These are phyloP conservation scores for Yarrowia yakushimensis DNA, from an alignment of 805 yeast genomes.

Conservation along the genomic window DNA sequence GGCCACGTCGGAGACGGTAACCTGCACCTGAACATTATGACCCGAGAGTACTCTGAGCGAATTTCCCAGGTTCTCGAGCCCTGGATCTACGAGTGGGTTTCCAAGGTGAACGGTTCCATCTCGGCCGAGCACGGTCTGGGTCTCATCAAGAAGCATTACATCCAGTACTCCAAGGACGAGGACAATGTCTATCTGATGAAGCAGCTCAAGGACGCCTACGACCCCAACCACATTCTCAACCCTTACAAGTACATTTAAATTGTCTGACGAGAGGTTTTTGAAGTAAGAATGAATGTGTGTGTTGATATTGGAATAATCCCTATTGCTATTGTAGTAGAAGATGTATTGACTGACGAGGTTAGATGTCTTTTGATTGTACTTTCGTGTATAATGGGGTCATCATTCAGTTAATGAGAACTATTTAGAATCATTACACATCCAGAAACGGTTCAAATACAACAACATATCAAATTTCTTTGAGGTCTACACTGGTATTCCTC, in stretches of 20 bases:
- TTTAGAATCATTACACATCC: no score
- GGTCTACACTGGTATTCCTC: no score
- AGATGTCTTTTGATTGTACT: no score
- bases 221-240: constrained; percentile 87
- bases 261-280: not conserved
- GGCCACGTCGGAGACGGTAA: constrained; percentile 99
- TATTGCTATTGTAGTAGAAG: no score
- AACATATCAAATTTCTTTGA: no score
- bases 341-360: no score
- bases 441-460: no score
- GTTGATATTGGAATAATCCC: no score
- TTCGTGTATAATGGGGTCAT: no score
- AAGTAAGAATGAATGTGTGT: no score
- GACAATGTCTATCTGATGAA: constrained; percentile 71
- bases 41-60: constrained; percentile 71
- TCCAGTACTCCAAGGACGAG: constrained; percentile 76
- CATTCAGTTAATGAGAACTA: no score
- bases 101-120: constrained; percentile 65
- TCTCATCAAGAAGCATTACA: constrained; percentile 88
- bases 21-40: constrained; percentile 88
- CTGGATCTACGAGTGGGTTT: constrained; percentile 88
- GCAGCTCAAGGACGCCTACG: constrained; percentile 73
- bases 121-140: constrained; percentile 98
- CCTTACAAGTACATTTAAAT: constrained; percentile 82
- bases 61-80: constrained; percentile 87